phyloP scores from a whole-genome alignment of 495 filamentous ascomycete genomes.

The Penicillium soppii region DNA sequence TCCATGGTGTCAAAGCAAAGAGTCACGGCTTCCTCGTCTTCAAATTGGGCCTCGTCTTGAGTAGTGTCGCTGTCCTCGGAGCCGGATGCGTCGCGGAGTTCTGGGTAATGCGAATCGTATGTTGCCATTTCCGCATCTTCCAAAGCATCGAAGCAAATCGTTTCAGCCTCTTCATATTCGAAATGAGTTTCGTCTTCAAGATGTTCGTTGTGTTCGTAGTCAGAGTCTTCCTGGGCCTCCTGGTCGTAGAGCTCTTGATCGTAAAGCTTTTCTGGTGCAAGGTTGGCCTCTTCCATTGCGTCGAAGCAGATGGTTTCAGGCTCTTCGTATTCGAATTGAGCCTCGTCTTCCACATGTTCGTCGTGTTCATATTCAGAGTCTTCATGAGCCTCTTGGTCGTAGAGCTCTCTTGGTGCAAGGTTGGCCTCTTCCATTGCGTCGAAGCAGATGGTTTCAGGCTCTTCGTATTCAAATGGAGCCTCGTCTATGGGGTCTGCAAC shows the following conservation, averaged over 20 bases:
- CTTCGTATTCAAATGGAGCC: constrained; percentile 19
- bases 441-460: constrained; percentile 25
- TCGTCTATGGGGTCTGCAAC: neutral
- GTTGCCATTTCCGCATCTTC: constrained; percentile 16
- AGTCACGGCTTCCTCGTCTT: constrained; percentile 23
- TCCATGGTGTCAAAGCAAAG: constrained; percentile 27
- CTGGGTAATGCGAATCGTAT: constrained; percentile 1
- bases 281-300: constrained; percentile 20
- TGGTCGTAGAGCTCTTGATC: too few species aligned
- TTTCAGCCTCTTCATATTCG: constrained; percentile 23
- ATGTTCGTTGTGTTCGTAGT: neutral
- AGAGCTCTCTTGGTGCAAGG: constrained; percentile 2
- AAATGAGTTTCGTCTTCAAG: constrained; percentile 12
- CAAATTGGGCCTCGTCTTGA: constrained; percentile 13
- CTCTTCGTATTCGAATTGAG: constrained; percentile 21
- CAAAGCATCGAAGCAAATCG: constrained; percentile 25
- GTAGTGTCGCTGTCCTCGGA: neutral
- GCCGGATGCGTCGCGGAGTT: too few species aligned
- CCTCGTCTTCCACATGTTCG: constrained; percentile 4
- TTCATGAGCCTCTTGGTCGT: neutral
- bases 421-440: constrained; percentile 23
- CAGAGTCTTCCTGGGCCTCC: neutral
- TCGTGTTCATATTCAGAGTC: neutral
- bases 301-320: constrained; percentile 25
- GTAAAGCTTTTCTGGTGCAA: constrained; percentile 3